Percentiles rank a stretch among this genome's conserved stretches.
These are phyloP conservation scores for Candida nanaspora DNA, from an alignment of 805 yeast species.

Conservation along the genomic window DNA sequence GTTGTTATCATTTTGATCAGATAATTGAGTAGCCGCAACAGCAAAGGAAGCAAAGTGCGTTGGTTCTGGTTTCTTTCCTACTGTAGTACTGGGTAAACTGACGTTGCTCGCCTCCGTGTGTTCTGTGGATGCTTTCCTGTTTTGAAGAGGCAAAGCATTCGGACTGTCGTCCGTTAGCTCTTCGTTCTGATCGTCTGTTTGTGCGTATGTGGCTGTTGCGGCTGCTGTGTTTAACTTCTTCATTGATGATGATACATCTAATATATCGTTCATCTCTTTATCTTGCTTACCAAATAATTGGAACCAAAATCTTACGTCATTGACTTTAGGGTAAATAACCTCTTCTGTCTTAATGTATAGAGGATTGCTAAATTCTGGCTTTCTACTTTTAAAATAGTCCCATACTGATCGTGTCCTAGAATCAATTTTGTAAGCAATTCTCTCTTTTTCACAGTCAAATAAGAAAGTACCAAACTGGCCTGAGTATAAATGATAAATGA, in stretches of 20 bases:
- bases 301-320: slow-evolving; percentile 80
- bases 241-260: slow-evolving; percentile 2
- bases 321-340: slow-evolving; percentile 53
- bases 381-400: slow-evolving; percentile 85
- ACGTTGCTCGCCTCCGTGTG: background rate
- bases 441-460: slow-evolving; percentile 65
- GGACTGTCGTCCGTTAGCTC: no score
- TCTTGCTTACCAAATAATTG: slow-evolving; percentile 74
- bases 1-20: background rate
- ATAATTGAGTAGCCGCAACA: slow-evolving; percentile 1
- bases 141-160: no score
- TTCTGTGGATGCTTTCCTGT: background rate
- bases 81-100: background rate
- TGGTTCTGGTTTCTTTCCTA: background rate
- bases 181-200: no score
- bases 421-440: slow-evolving; percentile 33
- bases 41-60: background rate
- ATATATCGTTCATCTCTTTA: slow-evolving; percentile 47
- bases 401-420: slow-evolving; percentile 71
- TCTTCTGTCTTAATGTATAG: slow-evolving; percentile 32
- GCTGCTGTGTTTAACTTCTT: background rate
- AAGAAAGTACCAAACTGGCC: slow-evolving; percentile 94
- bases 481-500: slow-evolving; percentile 82
- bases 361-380: slow-evolving; percentile 59
- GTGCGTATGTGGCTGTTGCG: background rate